phyloP scores from a whole-genome alignment of 2,329 filamentous ascomycete genomes.

The Trichoderma breve region DNA sequence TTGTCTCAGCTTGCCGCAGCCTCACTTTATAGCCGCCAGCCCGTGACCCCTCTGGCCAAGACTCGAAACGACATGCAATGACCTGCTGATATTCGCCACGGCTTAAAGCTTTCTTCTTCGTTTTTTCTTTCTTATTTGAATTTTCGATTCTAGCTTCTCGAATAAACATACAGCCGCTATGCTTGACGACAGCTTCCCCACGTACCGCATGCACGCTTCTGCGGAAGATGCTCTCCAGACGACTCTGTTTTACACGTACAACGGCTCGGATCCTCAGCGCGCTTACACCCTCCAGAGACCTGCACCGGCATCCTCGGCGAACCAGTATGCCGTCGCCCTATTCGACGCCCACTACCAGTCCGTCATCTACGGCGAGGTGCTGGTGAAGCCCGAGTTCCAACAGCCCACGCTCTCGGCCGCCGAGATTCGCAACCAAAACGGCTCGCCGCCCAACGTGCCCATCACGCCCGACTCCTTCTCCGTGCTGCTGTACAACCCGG shows the following conservation, averaged over 20 bases:
- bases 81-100: background rate
- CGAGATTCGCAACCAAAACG: constrained; percentile 69
- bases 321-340: constrained; percentile 83
- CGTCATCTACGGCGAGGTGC: constrained; percentile 82
- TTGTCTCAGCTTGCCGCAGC: background rate
- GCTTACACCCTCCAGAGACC: constrained; percentile 81
- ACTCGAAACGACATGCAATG: background rate
- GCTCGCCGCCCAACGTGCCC: constrained; percentile 58
- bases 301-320: constrained; percentile 64
- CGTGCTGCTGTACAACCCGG: constrained; percentile 92
- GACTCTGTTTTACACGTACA: constrained; percentile 61
- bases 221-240: constrained; percentile 55
- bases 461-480: constrained; percentile 74
- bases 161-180: constrained; percentile 44
- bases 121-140: background rate
- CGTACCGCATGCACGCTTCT: constrained; percentile 54
- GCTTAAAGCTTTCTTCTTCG: background rate
- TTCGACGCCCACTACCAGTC: constrained; percentile 79
- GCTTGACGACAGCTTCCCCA: constrained; percentile 94
- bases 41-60: constrained; percentile 1
- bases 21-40: constrained; percentile 1
- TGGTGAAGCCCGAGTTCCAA: constrained; percentile 81
- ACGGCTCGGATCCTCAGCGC: constrained; percentile 76
- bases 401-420: constrained; percentile 79
- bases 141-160: background rate